Percentiles rank a stretch among this genome's conserved stretches.
phyloP scores from a whole-genome alignment of 2,329 filamentous ascomycete genomes.

The Kalaharituber pfeilii region DNA sequence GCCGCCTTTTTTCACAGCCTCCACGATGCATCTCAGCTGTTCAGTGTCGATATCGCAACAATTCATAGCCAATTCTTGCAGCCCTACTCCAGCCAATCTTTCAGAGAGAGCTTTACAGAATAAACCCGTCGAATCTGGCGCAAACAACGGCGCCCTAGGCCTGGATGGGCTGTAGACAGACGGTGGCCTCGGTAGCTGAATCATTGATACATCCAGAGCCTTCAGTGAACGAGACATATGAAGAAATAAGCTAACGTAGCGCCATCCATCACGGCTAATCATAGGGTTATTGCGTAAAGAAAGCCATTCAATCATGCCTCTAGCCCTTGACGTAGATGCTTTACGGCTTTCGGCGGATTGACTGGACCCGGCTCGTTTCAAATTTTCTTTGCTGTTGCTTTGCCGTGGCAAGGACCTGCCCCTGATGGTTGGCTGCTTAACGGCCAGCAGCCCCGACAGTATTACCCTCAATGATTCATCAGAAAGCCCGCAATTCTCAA shows the following conservation, averaged over 20 bases:
- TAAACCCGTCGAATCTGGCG: conserved; percentile 43
- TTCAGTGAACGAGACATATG: conserved; percentile 79
- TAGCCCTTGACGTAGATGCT: conserved; percentile 7
- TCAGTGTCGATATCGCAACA: conserved; percentile 56
- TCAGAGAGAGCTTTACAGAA: conserved; percentile 60
- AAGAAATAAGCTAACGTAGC: conserved; percentile 71
- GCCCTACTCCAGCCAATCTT: conserved; percentile 52
- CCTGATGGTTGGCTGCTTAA: conserved; percentile 45
- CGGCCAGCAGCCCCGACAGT: conserved; percentile 66
- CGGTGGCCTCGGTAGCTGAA: conserved; percentile 47
- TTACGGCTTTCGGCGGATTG: background rate
- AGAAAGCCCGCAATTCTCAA: conserved; percentile 73
- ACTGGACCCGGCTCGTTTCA: conserved; percentile 21
- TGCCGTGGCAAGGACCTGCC: conserved; percentile 23
- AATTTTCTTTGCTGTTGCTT: conserved; percentile 23
- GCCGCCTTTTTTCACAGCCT: conserved; percentile 62
- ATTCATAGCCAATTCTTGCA: conserved; percentile 70
- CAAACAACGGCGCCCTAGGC: conserved; percentile 15
- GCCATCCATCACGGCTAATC: conserved; percentile 76
- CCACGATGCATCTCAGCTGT: conserved; percentile 59
- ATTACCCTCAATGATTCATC: conserved; percentile 79
- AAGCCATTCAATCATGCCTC: conserved; percentile 66
- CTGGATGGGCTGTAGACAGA: conserved; percentile 15
- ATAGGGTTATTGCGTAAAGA: conserved; percentile 78
- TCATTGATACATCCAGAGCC: conserved; percentile 68